A percentile compares a stretch with the other conserved stretches of the same genome.
These are phyloP conservation scores for Hypomontagnella submonticulosa DNA, from an alignment of 495 filamentous ascomycete species.

Conservation along the genomic window DNA sequence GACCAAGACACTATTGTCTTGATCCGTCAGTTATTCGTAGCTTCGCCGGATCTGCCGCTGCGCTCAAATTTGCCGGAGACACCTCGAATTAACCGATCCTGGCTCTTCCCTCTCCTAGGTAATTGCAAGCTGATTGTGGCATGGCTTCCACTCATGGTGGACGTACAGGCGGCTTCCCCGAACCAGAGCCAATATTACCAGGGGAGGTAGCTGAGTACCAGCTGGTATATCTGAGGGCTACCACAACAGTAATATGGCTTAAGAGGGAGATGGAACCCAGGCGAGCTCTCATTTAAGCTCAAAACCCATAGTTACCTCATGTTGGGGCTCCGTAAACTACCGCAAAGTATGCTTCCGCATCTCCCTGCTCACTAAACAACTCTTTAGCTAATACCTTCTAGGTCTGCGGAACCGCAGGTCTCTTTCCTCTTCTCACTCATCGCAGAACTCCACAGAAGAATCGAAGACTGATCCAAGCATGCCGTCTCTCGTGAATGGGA, in stretches of 20 bases:
- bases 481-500: slow-evolving; percentile 30
- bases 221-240: slow-evolving; percentile 15
- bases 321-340: slow-evolving; percentile 33
- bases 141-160: slow-evolving; percentile 8
- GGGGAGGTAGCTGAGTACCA: slow-evolving; percentile 8
- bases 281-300: neutral
- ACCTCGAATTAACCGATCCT: neutral
- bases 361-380: neutral
- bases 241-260: neutral
- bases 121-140: slow-evolving; percentile 20
- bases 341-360: slow-evolving; percentile 25
- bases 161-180: slow-evolving; percentile 21
- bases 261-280: neutral
- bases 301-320: slow-evolving; percentile 14
- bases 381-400: slow-evolving; percentile 5
- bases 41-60: slow-evolving; percentile 20
- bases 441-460: slow-evolving; percentile 24
- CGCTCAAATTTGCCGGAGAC: slow-evolving; percentile 7
- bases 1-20: slow-evolving; percentile 17
- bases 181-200: slow-evolving; percentile 19
- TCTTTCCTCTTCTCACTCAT: slow-evolving; percentile 31
- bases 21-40: slow-evolving; percentile 20
- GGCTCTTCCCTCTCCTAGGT: slow-evolving; percentile 4
- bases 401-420: slow-evolving; percentile 40
- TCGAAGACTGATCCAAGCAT: slow-evolving; percentile 19